Evolutionary conservation across 129 eudicot genomes (phyloP).

Genomic region (Logfia minima): DNA sequence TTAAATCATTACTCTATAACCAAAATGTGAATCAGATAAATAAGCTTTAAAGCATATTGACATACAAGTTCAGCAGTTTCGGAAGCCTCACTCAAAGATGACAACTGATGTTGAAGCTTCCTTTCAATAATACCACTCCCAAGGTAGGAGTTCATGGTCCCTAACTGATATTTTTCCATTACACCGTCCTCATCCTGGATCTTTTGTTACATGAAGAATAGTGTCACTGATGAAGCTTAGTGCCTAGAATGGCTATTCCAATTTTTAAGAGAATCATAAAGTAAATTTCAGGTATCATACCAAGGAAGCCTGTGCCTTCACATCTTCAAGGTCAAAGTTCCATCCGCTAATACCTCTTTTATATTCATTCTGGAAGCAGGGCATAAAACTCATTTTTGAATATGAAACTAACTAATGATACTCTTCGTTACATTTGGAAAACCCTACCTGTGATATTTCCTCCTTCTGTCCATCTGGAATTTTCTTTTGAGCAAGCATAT

Average conservation of each 20-base stretch:
- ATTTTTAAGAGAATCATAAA: constrained; percentile 9
- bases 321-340: constrained; percentile 94
- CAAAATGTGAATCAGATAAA: constrained; percentile 4
- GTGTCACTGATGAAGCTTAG: constrained; percentile 17
- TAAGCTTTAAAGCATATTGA: constrained; percentile 1
- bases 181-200: constrained; percentile 71
- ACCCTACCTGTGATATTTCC: constrained; percentile 93
- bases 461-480: constrained; percentile 95
- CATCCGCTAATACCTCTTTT: constrained; percentile 97
- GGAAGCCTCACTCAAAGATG: constrained; percentile 59
- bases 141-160: constrained; percentile 34
- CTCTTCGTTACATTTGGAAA: constrained; percentile 26
- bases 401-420: neutral
- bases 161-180: constrained; percentile 57
- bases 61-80: constrained; percentile 65
- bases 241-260: neutral
- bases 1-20: constrained; percentile 11
- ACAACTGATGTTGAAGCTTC: constrained; percentile 52
- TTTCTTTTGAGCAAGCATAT: constrained; percentile 97
- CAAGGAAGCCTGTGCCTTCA: constrained; percentile 98
- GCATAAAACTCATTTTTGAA: constrained; percentile 21
- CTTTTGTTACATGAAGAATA: constrained; percentile 42
- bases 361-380: constrained; percentile 77
- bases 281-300: constrained; percentile 39
- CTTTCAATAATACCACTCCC: constrained; percentile 42